Conservation (phyloP, 257 asterid genomes). For the Craterostigma plantagineum region DNA sequence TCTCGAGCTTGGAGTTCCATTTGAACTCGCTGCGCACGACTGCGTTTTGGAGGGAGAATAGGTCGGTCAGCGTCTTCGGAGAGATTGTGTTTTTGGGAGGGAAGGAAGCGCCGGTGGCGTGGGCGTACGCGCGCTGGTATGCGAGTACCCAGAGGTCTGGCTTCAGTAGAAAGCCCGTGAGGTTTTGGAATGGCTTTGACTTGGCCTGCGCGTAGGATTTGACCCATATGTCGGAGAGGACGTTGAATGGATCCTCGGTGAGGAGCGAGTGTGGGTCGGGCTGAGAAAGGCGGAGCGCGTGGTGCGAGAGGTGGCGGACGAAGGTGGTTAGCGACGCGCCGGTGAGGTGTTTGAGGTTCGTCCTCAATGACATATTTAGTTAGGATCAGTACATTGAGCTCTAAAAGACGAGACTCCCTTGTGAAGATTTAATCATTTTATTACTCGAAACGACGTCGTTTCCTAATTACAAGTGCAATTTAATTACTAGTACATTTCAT, state of each 20-base stretch:
- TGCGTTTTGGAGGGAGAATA: constrained; percentile 50
- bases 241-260: constrained; percentile 65
- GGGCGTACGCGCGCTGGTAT: constrained; percentile 85
- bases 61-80: constrained; percentile 28
- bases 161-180: constrained; percentile 76
- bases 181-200: constrained; percentile 45
- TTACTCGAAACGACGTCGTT: no score
- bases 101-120: constrained; percentile 54
- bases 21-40: constrained; percentile 37
- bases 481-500: no score
- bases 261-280: constrained; percentile 39
- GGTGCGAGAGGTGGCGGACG: constrained; percentile 18
- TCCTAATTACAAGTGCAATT: no score
- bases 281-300: constrained; percentile 9
- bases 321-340: constrained; percentile 14
- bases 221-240: constrained; percentile 69
- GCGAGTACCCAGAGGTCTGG: constrained; percentile 91
- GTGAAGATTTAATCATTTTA: no score
- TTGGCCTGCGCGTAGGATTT: constrained; percentile 56
- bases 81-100: constrained; percentile 67
- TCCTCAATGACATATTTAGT: constrained; percentile 34
- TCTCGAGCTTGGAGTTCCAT: constrained; percentile 49
- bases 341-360: constrained; percentile 49
- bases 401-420: no score
- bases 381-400: no score